These are phyloP conservation scores for Protea cynaroides DNA, from an alignment of 164 flowering plant species.

Conservation along the genomic window DNA sequence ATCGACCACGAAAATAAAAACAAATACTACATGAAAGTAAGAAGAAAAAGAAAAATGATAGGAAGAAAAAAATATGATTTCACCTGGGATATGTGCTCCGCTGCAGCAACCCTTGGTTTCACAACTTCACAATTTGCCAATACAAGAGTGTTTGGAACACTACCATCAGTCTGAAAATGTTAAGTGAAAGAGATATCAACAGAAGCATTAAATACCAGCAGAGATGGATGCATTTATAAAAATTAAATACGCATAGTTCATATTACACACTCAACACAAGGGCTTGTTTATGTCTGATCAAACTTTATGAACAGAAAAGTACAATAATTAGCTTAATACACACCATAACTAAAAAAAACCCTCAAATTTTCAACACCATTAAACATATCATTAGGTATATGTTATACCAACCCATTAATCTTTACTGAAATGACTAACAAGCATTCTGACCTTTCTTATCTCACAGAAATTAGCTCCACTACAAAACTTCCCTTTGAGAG, in stretches of 20 bases:
- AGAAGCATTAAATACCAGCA: not conserved
- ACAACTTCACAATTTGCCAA: slow-evolving; percentile 96
- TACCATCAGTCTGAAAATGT: slow-evolving; percentile 81
- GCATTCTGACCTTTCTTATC: too few relatives aligned
- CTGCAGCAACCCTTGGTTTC: slow-evolving; percentile 97
- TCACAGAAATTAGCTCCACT: too few relatives aligned
- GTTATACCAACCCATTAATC: too few relatives aligned
- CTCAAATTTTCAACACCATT: too few relatives aligned
- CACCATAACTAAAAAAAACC: too few relatives aligned
- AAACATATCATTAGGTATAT: too few relatives aligned
- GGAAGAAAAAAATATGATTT: not conserved
- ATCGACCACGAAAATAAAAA: not conserved
- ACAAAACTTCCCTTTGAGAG: too few relatives aligned
- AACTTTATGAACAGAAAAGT: too few relatives aligned
- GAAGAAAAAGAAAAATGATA: not conserved
- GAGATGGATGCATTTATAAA: not conserved
- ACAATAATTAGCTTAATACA: too few relatives aligned
- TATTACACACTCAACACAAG: too few relatives aligned
- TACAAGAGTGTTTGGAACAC: slow-evolving; percentile 95
- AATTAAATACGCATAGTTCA: not conserved
- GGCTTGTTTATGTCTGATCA: too few relatives aligned
- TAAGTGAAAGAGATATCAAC: slow-evolving; percentile 2
- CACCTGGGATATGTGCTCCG: slow-evolving; percentile 94
- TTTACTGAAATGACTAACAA: too few relatives aligned
- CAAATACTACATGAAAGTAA: not conserved